Evolutionary conservation across 495 filamentous ascomycete species (phyloP), one percentile per base, ranked within the genome.

Genomic region (Cladorrhinum samala): DNA sequence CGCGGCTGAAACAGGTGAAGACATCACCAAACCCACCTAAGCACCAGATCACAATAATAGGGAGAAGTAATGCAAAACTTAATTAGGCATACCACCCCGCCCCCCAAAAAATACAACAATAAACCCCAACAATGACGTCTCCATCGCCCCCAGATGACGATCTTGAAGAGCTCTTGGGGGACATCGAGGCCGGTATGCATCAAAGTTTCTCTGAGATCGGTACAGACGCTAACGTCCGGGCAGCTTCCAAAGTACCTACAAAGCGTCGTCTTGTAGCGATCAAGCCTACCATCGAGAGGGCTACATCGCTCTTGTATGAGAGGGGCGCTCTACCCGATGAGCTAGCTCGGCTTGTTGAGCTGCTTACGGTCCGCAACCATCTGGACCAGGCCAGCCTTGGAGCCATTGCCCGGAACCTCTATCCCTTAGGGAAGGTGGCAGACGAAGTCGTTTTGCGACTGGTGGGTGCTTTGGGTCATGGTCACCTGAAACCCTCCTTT

Each of bases 381-480:
- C 77, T 96, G 1, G 88, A 92, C 66, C 91, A 95, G 66, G 78
- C 80, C 30, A 86, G 82, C 49, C 72, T 82, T 30, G 80, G 76
- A 1, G 78, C 72, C 30, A 64, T 95, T 24, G 66, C 91, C 66
- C 88, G 84, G 51, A 85, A 85, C 38, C 67, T 95, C 39, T 94
- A 91, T 67, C 89, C 91, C 1, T 72, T 77, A 23, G 72, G 76
- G 42, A 81, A 77, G 51, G 74, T 96, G 4, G 54, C 74, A 11
- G 78, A 81, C 38, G 75, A 82, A 36, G 55, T 82, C 44, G 76
- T 89, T 53, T 76, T 86, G 17, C 84, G 78, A 53, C 64, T 92
- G 19, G 77, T 94, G 18, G 85, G 85, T 46, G 82, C 78, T 49
- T 78, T 95, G 37, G 91, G 91, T 9, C 83, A 88, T 59, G 89